These are phyloP conservation scores for Ogataea philodendri DNA, from an alignment of 805 yeast species.

Conservation along the genomic window DNA sequence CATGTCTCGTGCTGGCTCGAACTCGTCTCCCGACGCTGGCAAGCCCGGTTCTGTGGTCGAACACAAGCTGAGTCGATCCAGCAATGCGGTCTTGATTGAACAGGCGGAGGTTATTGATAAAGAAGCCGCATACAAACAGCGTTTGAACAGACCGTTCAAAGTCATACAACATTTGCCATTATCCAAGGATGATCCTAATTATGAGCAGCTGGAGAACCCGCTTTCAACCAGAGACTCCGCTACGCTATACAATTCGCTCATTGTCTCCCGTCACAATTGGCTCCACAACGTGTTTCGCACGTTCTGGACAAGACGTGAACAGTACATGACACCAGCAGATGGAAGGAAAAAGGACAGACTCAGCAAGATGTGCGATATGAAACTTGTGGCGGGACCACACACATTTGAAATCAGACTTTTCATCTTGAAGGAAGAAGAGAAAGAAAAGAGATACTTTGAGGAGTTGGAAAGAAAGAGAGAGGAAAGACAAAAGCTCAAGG, in stretches of 20 bases:
- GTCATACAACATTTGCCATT: slow-evolving; percentile 66
- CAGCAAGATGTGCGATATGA: slow-evolving; percentile 83
- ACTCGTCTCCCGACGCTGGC: slow-evolving; percentile 7
- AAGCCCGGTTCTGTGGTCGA: slow-evolving; percentile 5
- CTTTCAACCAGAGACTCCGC: slow-evolving; percentile 71
- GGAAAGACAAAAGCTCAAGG: slow-evolving; percentile 34
- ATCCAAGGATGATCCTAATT: slow-evolving; percentile 61
- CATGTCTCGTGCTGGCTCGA: slow-evolving; percentile 10
- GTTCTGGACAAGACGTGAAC: slow-evolving; percentile 61
- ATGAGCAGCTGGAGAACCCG: slow-evolving; percentile 60
- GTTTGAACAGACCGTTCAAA: slow-evolving; percentile 56
- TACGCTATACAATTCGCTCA: slow-evolving; percentile 65
- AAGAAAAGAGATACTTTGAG: slow-evolving; percentile 43
- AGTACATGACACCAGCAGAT: slow-evolving; percentile 46
- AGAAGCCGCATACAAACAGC: slow-evolving; percentile 30
- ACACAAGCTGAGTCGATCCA: slow-evolving; percentile 26
- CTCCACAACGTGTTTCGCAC: slow-evolving; percentile 66
- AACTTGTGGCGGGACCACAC: slow-evolving; percentile 79
- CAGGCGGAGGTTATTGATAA: slow-evolving; percentile 31
- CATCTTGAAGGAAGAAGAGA: slow-evolving; percentile 78
- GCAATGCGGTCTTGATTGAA: slow-evolving; percentile 29
- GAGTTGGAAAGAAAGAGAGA: slow-evolving; percentile 32
- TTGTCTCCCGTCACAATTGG: slow-evolving; percentile 71
- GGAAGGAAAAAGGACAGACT: slow-evolving; percentile 67
- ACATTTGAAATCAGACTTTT: slow-evolving; percentile 71